Percentiles rank a stretch among this genome's conserved stretches.
phyloP scores from a whole-genome alignment of 73 alveolate genomes.

The Uronychia setigera region DNA sequence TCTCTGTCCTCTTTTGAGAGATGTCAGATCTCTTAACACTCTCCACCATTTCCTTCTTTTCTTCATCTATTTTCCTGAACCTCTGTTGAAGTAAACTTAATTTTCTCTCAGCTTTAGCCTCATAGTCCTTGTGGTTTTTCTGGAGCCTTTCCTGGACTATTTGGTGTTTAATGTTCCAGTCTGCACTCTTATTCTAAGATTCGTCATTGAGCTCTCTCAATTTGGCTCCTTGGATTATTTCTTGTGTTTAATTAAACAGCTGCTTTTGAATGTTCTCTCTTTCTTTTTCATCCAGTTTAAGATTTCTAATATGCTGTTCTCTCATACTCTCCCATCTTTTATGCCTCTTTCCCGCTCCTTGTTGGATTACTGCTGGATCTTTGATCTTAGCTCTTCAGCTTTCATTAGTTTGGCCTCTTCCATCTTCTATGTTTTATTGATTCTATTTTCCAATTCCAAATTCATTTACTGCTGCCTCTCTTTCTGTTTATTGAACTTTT shows the following conservation, averaged over 20 bases:
- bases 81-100: neutral
- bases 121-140: neutral
- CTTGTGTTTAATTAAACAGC: neutral
- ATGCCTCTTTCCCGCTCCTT: constrained; percentile 14
- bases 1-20: neutral
- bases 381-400: constrained; percentile 22
- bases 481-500: neutral
- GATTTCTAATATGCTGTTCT: constrained; percentile 1
- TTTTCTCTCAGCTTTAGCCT: neutral
- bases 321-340: constrained; percentile 12
- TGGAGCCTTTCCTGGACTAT: neutral
- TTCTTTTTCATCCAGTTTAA: neutral
- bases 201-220: constrained; percentile 13
- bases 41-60: neutral
- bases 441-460: neutral
- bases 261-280: neutral
- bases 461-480: neutral
- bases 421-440: neutral
- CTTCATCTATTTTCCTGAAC: neutral
- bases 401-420: constrained; percentile 2
- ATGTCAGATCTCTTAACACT: neutral
- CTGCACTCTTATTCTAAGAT: constrained; percentile 2
- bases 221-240: constrained; percentile 5
- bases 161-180: neutral
- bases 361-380: constrained; percentile 3